Conservation (phyloP, 2,329 filamentous ascomycete species). For the Fonsecaea erecta region DNA sequence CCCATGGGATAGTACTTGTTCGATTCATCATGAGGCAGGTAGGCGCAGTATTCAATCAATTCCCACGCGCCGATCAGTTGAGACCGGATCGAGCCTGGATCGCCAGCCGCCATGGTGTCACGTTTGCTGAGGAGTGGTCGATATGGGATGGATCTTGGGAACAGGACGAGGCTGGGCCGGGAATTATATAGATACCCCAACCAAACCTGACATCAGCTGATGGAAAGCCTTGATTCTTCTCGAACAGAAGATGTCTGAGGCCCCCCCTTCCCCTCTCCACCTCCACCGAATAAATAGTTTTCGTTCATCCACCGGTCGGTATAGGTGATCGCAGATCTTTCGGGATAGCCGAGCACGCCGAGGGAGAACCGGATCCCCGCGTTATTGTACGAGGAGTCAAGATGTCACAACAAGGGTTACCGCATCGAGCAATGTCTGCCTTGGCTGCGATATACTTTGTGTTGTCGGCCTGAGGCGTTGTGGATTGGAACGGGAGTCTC, state of each 20-base stretch:
- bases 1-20: conserved; percentile 13
- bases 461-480: not conserved
- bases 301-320: not conserved
- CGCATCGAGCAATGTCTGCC: not conserved
- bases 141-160: not conserved
- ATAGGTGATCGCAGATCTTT: not conserved
- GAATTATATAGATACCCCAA: not conserved
- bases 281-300: not conserved
- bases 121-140: not conserved
- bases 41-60: conserved; percentile 1
- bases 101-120: not conserved
- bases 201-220: not conserved
- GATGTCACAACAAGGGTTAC: not conserved
- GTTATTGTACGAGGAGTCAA: not conserved
- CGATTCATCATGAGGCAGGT: conserved; percentile 6
- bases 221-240: not conserved
- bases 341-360: conserved; percentile 1
- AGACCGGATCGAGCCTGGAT: not conserved
- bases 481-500: not conserved
- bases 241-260: not conserved
- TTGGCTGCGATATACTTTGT: not conserved
- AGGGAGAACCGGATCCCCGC: not conserved
- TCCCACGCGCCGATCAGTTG: conserved; percentile 9
- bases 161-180: not conserved
- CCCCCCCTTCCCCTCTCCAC: not conserved